Evolutionary conservation across 2,329 filamentous ascomycete species (phyloP), one percentile per base, ranked within the genome.

Genomic region (Fusarium sp.): DNA sequence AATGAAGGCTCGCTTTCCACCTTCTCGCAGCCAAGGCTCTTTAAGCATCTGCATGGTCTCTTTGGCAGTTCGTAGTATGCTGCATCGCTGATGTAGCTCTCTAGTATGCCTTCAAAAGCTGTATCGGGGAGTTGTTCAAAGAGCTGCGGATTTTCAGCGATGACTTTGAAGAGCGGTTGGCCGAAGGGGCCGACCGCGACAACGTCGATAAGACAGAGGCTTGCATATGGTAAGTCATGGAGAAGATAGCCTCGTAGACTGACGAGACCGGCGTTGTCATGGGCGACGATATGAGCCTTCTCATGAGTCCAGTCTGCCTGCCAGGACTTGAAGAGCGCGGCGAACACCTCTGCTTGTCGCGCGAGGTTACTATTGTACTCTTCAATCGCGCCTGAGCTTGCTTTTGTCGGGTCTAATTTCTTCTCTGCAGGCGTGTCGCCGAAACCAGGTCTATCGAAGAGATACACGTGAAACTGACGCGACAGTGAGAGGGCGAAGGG

Each of bases 371-470:
- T 81, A 47, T 84, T 80, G 1, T 79, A 76, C 20, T 76, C 72
- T 44, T 73, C 73, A 14, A 74, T 54, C 17, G 74, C 62, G 15
- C 60, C 52, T 7, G 67, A 60, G n/a, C 22, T 63, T 6, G 58
- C 26, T 10, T 59, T 50, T 34, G 50, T 34, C 6, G 60, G 52
- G 8, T 72, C 62, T 2, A 75, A 54, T 8, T 77, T 77, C 14
- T 51, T 18, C 12, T 78, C 78, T 3, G 77, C 61, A 1, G 84
- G 81, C 0, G 82, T 84, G 8, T 78, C 66, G 17, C 85, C 84
- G 60, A 85, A 87, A 1, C 85, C 85, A 7, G 84, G 83, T 18
- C 84, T 82, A 63, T 87, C 85, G 64, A 84, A 86, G 18, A 87
- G 76, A 66, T 86, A 83, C 55, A 86, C 80, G 17, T 78, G 78